A percentile compares a stretch with the other conserved stretches of the same genome.
These are phyloP conservation scores for Antitrichia curtipendula DNA, from an alignment of 225 moss, liverwort and hornwort species.

Conservation along the genomic window DNA sequence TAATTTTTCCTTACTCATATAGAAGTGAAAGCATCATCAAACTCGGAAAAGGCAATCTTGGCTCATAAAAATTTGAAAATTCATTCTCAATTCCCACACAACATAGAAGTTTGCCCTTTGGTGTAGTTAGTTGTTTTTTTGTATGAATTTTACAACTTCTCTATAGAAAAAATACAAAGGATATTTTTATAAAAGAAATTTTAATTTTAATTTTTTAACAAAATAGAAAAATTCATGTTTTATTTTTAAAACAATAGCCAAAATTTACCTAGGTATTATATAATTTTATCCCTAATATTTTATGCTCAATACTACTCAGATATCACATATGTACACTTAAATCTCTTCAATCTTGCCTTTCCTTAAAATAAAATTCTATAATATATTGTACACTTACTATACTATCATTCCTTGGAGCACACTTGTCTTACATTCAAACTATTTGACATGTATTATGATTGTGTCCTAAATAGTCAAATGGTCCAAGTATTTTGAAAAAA, in stretches of 20 bases:
- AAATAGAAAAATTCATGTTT: not conserved
- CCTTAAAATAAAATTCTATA: not conserved
- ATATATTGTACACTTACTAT: not conserved
- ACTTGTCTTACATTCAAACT: not conserved
- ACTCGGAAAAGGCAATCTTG: no score
- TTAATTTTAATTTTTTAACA: not conserved
- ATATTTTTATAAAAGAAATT: not conserved
- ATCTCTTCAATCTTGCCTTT: not conserved
- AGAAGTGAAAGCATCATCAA: no score
- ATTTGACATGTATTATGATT: not conserved
- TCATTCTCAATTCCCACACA: no score
- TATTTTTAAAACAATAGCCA: not conserved
- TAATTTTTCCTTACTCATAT: no score
- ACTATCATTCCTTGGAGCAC: not conserved
- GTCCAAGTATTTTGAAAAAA: no score
- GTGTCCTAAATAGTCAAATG: not conserved
- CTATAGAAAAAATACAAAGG: no score
- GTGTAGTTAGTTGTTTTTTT: no score
- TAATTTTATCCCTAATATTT: accelerated
- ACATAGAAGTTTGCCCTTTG: no score
- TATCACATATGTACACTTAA: not conserved
- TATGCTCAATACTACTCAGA: not conserved
- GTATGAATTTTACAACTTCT: no score
- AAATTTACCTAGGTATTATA: not conserved
- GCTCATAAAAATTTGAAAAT: no score